phyloP scores from a whole-genome alignment of 768 basidiomycete species.

The Pisolithus sp. region DNA sequence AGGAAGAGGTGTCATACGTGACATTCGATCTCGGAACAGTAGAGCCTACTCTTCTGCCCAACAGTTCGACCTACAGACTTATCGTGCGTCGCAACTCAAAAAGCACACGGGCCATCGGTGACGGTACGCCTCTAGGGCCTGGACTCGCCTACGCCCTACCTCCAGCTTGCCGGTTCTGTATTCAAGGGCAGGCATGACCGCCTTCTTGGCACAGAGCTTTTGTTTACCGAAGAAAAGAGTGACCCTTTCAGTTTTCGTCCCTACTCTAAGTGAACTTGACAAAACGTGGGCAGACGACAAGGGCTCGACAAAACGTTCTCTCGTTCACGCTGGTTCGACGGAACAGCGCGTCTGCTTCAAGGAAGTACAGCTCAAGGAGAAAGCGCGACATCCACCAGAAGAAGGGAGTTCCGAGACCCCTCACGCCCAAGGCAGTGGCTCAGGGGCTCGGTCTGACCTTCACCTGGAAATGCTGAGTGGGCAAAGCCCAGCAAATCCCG shows the following conservation, averaged over 20 bases:
- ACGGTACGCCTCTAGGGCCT: slow-evolving; percentile 44
- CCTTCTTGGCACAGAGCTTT: slow-evolving; percentile 67
- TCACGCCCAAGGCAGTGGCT: background rate
- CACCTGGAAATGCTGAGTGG: slow-evolving; percentile 2
- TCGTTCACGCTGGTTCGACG: slow-evolving; percentile 54
- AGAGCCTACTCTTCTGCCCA: slow-evolving; percentile 72
- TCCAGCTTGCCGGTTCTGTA: slow-evolving; percentile 72
- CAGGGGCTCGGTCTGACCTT: background rate
- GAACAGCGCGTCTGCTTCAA: slow-evolving; percentile 68
- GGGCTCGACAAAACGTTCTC: slow-evolving; percentile 44
- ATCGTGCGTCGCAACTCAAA: slow-evolving; percentile 47
- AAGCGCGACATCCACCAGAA: slow-evolving; percentile 27
- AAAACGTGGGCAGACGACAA: slow-evolving; percentile 31
- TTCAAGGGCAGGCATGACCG: slow-evolving; percentile 63
- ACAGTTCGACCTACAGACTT: slow-evolving; percentile 61
- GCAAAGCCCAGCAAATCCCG: background rate
- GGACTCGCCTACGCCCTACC: slow-evolving; percentile 69
- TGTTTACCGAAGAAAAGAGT: slow-evolving; percentile 71
- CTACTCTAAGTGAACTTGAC: background rate
- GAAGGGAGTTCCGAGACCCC: background rate
- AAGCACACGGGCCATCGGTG: background rate
- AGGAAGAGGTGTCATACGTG: slow-evolving; percentile 55
- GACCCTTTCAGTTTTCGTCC: slow-evolving; percentile 1
- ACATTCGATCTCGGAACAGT: slow-evolving; percentile 67
- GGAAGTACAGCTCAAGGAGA: slow-evolving; percentile 51